Conservation (phyloP, 192 early-diverging fungal genomes). For the Mortierella hygrophila region DNA sequence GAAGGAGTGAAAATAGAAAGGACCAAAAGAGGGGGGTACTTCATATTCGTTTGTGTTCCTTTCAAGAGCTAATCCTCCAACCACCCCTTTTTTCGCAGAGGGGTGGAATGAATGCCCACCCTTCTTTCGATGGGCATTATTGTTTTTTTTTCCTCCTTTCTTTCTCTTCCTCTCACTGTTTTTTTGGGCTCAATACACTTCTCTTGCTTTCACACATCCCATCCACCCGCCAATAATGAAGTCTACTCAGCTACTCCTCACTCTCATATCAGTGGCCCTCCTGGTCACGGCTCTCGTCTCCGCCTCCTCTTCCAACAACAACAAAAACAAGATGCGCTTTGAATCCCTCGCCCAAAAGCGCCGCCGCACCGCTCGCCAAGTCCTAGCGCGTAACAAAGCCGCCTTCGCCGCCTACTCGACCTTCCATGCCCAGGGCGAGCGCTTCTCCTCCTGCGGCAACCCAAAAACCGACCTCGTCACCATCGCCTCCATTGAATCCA, state of each 20-base stretch:
- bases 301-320: not conserved
- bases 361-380: not conserved
- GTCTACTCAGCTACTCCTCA: not conserved
- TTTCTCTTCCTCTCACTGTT: not conserved
- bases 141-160: not conserved
- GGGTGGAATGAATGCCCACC: not conserved
- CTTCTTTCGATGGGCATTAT: not conserved
- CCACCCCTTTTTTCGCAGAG: no score
- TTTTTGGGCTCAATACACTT: not conserved
- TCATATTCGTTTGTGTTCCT: no score
- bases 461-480: not conserved
- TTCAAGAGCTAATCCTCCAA: no score
- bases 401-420: not conserved
- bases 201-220: not conserved
- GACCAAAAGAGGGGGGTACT: no score
- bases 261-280: not conserved
- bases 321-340: not conserved
- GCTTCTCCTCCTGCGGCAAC: conserved; percentile 15
- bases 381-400: not conserved
- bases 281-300: not conserved
- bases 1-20: no score
- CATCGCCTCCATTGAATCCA: not conserved
- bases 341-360: not conserved
- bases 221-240: not conserved
- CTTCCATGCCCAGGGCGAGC: not conserved